Conservation (phyloP, 208 protist genomes). For the Trypanosoma conorhini region DNA sequence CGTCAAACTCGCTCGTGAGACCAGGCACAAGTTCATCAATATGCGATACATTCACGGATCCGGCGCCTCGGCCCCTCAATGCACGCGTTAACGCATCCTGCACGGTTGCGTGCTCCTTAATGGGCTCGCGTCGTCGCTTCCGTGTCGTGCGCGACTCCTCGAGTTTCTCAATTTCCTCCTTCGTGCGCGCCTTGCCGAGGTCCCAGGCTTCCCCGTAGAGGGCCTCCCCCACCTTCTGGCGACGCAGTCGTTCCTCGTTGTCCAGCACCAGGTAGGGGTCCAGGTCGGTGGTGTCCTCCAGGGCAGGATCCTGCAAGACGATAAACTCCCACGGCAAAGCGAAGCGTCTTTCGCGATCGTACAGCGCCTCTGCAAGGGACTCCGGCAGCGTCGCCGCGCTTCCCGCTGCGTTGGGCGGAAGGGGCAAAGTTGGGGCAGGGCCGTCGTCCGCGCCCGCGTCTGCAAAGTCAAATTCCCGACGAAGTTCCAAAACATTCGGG, state of each 20-base stretch:
- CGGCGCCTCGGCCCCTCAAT: slow-evolving; percentile 60
- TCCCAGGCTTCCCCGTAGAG: slow-evolving; percentile 76
- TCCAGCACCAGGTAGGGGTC: slow-evolving; percentile 74
- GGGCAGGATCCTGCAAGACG: slow-evolving; percentile 49
- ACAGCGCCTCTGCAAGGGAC: slow-evolving; percentile 51
- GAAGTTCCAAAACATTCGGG: slow-evolving; percentile 61
- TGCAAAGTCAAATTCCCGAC: slow-evolving; percentile 73
- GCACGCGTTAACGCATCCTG: slow-evolving; percentile 65
- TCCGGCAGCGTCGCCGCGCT: background rate
- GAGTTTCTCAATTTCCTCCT: slow-evolving; percentile 66
- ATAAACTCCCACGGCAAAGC: slow-evolving; percentile 88
- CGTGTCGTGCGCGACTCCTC: slow-evolving; percentile 38
- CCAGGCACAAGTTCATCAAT: slow-evolving; percentile 82
- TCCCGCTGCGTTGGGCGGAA: background rate
- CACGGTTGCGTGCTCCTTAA: slow-evolving; percentile 49
- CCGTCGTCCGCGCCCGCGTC: slow-evolving; percentile 17
- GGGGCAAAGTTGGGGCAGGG: slow-evolving; percentile 15
- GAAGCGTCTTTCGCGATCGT: slow-evolving; percentile 69
- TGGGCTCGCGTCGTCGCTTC: slow-evolving; percentile 56
- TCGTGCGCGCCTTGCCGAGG: slow-evolving; percentile 62
- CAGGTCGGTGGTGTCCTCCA: slow-evolving; percentile 71
- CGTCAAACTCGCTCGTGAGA: slow-evolving; percentile 44
- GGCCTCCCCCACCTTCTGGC: slow-evolving; percentile 58
- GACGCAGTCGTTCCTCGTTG: slow-evolving; percentile 86
- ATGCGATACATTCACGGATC: slow-evolving; percentile 63